These are phyloP conservation scores for Backusella mclennaniae DNA, from an alignment of 192 early-diverging fungal species.

Conservation along the genomic window DNA sequence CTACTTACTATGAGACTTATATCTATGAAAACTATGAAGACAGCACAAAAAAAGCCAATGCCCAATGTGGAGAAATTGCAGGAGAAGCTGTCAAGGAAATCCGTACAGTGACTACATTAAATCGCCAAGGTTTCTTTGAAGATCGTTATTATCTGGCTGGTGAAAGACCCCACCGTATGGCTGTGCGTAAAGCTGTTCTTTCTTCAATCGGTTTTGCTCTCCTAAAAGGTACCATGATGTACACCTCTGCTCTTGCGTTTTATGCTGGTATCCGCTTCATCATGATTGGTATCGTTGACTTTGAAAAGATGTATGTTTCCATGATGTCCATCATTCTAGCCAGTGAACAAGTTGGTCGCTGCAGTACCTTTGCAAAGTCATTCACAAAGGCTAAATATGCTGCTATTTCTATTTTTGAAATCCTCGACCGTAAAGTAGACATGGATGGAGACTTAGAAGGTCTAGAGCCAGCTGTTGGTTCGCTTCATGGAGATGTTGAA, in stretches of 20 bases:
- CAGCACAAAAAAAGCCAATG: slow-evolving; percentile 70
- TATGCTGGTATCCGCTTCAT: slow-evolving; percentile 57
- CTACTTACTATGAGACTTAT: slow-evolving; percentile 49
- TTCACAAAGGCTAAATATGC: slow-evolving; percentile 78
- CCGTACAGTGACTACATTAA: slow-evolving; percentile 81
- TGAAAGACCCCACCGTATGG: slow-evolving; percentile 64
- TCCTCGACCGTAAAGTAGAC: slow-evolving; percentile 66
- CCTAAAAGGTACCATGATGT: slow-evolving; percentile 66
- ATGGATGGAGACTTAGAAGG: slow-evolving; percentile 61
- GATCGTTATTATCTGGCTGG: slow-evolving; percentile 59
- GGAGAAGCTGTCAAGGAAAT: slow-evolving; percentile 82
- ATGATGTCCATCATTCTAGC: slow-evolving; percentile 21
- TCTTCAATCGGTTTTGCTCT: slow-evolving; percentile 71
- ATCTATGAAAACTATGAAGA: slow-evolving; percentile 55
- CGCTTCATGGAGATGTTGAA: slow-evolving; percentile 36
- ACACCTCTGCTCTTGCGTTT: slow-evolving; percentile 70
- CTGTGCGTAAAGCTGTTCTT: slow-evolving; percentile 59
- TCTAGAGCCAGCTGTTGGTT: slow-evolving; percentile 25
- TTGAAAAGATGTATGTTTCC: slow-evolving; percentile 16
- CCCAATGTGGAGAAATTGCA: slow-evolving; percentile 75
- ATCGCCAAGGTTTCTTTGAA: slow-evolving; percentile 68
- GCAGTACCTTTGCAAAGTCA: slow-evolving; percentile 68
- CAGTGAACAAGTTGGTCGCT: slow-evolving; percentile 54
- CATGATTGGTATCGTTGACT: slow-evolving; percentile 8
- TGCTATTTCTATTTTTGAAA: slow-evolving; percentile 64